phyloP scores from a whole-genome alignment of 768 basidiomycete genomes.

The Panaeolus cyanescens region DNA sequence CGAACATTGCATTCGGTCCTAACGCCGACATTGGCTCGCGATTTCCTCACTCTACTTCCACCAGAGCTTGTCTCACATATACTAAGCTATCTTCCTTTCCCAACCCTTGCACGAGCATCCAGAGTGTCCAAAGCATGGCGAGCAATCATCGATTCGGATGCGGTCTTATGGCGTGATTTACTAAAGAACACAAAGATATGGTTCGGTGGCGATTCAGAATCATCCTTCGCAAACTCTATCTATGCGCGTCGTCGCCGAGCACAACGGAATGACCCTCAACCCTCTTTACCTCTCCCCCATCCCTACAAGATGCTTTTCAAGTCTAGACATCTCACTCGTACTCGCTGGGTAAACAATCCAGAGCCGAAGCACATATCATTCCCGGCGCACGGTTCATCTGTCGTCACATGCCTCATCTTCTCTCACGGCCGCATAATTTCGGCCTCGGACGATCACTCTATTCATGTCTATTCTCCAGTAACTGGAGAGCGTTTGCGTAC shows the following conservation, averaged over 20 bases:
- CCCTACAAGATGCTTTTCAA: conserved; percentile 95
- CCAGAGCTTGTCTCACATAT: conserved; percentile 91
- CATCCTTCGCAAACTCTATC: conserved; percentile 75
- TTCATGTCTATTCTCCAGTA: conserved; percentile 90
- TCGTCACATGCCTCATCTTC: conserved; percentile 96
- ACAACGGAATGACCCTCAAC: conserved; percentile 33
- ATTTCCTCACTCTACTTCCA: conserved; percentile 91
- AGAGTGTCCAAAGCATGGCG: conserved; percentile 91
- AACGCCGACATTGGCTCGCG: conserved; percentile 88
- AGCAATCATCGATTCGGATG: conserved; percentile 86
- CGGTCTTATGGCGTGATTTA: conserved; percentile 86
- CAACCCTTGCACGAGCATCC: conserved; percentile 82
- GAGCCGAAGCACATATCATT: conserved; percentile 81
- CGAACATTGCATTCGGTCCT: conserved; percentile 88
- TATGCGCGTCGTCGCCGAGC: conserved; percentile 57
- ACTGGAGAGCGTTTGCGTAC: conserved; percentile 75
- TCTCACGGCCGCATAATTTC: conserved; percentile 95
- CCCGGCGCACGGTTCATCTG: conserved; percentile 84
- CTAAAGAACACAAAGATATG: conserved; percentile 84
- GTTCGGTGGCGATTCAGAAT: conserved; percentile 87
- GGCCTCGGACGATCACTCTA: conserved; percentile 96
- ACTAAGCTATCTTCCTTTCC: conserved; percentile 81
- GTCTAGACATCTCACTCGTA: conserved; percentile 78
- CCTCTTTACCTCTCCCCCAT: conserved; percentile 69
- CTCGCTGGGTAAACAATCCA: conserved; percentile 76